phyloP scores from a whole-genome alignment of 2,329 filamentous ascomycete genomes.

The Ilyonectria mors-panacis region DNA sequence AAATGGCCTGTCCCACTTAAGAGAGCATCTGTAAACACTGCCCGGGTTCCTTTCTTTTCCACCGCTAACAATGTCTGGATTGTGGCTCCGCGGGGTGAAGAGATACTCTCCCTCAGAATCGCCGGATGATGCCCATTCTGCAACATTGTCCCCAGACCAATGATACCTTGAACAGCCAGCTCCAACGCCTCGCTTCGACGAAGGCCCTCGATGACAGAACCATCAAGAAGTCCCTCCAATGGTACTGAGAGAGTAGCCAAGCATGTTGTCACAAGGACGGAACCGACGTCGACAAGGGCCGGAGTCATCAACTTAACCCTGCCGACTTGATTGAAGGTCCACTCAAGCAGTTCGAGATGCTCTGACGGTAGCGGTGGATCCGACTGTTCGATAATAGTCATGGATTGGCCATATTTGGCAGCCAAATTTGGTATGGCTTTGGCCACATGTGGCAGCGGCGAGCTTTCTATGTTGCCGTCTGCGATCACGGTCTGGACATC shows the following conservation, averaged over 20 bases:
- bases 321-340: conserved; percentile 19
- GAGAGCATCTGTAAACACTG: conserved; percentile 16
- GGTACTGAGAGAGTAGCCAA: conserved; percentile 13
- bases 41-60: conserved; percentile 7
- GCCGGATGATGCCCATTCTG: conserved; percentile 17
- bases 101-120: conserved; percentile 17
- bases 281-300: not conserved
- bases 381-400: conserved; percentile 19
- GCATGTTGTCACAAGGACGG: conserved; percentile 14
- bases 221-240: conserved; percentile 21
- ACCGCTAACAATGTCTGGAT: conserved; percentile 24
- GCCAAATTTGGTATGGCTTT: conserved; percentile 27
- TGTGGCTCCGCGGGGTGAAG: conserved; percentile 19
- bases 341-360: conserved; percentile 8
- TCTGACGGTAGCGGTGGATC: not conserved
- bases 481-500: not conserved
- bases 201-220: conserved; percentile 10
- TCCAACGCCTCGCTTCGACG: conserved; percentile 14
- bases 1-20: not conserved
- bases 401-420: too few relatives aligned
- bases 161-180: conserved; percentile 11
- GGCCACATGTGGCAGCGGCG: conserved; percentile 1
- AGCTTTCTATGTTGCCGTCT: not conserved
- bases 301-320: conserved; percentile 1
- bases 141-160: conserved; percentile 9